Conservation (phyloP, 2,329 filamentous ascomycete genomes). For the Penicillium sp. region DNA sequence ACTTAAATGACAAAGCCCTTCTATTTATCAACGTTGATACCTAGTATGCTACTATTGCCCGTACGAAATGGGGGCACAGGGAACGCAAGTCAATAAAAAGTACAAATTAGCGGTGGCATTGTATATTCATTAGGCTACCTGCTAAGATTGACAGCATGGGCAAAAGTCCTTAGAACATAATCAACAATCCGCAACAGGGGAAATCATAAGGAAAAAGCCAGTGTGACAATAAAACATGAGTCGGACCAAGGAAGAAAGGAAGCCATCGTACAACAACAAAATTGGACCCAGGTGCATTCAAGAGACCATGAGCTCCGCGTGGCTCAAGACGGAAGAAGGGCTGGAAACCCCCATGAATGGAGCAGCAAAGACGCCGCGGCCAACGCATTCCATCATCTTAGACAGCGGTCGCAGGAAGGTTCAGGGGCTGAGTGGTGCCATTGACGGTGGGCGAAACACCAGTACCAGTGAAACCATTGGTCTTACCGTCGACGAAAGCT, state of each 20-base stretch:
- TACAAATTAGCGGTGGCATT: conserved; percentile 13
- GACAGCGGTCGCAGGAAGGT: too few relatives aligned
- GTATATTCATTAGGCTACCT: conserved; percentile 24
- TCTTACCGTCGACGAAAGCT: conserved; percentile 25
- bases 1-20: too few relatives aligned
- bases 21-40: too few relatives aligned
- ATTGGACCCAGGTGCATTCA: too few relatives aligned
- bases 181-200: conserved; percentile 13
- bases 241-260: too few relatives aligned
- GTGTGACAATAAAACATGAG: conserved; percentile 3
- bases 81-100: background rate
- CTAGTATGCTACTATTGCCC: background rate
- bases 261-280: too few relatives aligned
- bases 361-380: too few relatives aligned
- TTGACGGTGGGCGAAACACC: conserved; percentile 7
- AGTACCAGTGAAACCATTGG: conserved; percentile 3
- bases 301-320: too few relatives aligned
- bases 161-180: conserved; percentile 13
- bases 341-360: too few relatives aligned
- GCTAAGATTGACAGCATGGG: conserved; percentile 9
- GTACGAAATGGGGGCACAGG: background rate
- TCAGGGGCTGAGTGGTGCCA: conserved; percentile 1
- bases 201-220: conserved; percentile 16
- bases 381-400: too few relatives aligned
- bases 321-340: too few relatives aligned